phyloP scores from a whole-genome alignment of 2,329 filamentous ascomycete species.

The Trichoderma sp. region DNA sequence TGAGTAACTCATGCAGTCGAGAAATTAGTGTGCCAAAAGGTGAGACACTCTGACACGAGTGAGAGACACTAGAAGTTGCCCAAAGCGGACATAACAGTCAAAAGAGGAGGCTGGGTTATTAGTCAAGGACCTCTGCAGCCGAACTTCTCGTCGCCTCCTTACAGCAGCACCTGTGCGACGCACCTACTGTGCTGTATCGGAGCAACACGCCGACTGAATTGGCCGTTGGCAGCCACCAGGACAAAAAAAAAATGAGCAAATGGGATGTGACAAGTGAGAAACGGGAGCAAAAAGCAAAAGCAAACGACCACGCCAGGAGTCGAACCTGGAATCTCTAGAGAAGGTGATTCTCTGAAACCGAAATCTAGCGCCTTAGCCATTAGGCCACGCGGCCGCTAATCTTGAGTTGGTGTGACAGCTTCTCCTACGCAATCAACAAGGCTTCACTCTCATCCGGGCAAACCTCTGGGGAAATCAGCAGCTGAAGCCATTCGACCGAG shows the following conservation, averaged over 20 bases:
- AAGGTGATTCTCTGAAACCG: slow-evolving; percentile 24
- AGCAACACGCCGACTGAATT: not conserved
- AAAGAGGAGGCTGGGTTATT: slow-evolving; percentile 3
- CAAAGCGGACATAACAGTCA: slow-evolving; percentile 13
- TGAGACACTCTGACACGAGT: slow-evolving; percentile 12
- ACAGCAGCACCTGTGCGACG: not conserved
- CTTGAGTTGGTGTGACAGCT: not conserved
- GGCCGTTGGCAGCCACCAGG: not conserved
- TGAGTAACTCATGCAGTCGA: not conserved
- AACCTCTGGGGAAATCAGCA: slow-evolving; percentile 9
- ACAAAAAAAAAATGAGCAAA: not conserved
- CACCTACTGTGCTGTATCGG: no score
- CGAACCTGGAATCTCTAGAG: slow-evolving; percentile 39
- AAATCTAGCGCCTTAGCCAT: slow-evolving; percentile 39
- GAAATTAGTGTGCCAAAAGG: slow-evolving; percentile 13
- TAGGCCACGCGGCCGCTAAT: slow-evolving; percentile 35
- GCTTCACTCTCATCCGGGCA: slow-evolving; percentile 4
- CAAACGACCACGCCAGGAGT: slow-evolving; percentile 35
- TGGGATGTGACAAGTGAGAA: not conserved
- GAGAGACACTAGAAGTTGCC: slow-evolving; percentile 4
- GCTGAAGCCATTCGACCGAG: slow-evolving; percentile 18
- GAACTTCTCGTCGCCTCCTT: not conserved
- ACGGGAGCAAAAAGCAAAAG: not conserved
- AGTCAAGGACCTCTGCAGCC: not conserved
- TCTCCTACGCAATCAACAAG: slow-evolving; percentile 10